Conservation (phyloP, 768 basidiomycete species). For the Austroboletus festivus region DNA sequence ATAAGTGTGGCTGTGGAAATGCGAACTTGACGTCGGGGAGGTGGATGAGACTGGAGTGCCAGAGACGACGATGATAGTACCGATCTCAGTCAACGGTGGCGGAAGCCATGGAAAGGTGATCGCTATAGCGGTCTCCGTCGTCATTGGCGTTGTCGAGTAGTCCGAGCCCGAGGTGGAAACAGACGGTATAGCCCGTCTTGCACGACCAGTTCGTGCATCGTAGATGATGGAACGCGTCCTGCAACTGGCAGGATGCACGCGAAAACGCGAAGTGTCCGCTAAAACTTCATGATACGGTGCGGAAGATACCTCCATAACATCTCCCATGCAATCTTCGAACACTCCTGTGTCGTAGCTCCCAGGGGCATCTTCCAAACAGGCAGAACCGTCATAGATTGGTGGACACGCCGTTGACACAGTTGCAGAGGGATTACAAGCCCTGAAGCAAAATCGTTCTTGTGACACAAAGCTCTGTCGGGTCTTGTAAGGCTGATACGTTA, state of each 20-base stretch:
- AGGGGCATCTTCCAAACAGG: constrained; percentile 64
- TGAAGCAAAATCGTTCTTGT: constrained; percentile 63
- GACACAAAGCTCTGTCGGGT: constrained; percentile 57
- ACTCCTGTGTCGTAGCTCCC: constrained; percentile 42
- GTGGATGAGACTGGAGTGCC: not conserved
- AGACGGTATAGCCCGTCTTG: constrained; percentile 27
- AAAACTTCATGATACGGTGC: constrained; percentile 66
- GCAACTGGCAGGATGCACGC: constrained; percentile 59
- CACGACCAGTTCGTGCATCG: constrained; percentile 36
- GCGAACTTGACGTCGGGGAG: not conserved
- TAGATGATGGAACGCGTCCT: constrained; percentile 47
- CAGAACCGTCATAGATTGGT: constrained; percentile 56
- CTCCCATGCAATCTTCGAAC: constrained; percentile 52
- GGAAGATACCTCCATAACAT: constrained; percentile 52
- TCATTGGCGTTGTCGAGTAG: constrained; percentile 2
- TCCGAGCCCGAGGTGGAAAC: constrained; percentile 4
- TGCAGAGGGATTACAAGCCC: constrained; percentile 56
- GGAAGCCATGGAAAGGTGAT: constrained; percentile 7
- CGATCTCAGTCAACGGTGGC: not conserved
- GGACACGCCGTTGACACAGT: constrained; percentile 49
- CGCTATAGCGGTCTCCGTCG: constrained; percentile 5
- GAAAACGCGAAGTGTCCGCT: constrained; percentile 52
- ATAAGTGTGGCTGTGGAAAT: constrained; percentile 3
- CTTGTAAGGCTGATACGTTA: constrained; percentile 9
- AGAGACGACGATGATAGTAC: not conserved